Evolutionary conservation across 2,329 filamentous ascomycete species (phyloP).

Genomic region (Fusarium praegraminearum): DNA sequence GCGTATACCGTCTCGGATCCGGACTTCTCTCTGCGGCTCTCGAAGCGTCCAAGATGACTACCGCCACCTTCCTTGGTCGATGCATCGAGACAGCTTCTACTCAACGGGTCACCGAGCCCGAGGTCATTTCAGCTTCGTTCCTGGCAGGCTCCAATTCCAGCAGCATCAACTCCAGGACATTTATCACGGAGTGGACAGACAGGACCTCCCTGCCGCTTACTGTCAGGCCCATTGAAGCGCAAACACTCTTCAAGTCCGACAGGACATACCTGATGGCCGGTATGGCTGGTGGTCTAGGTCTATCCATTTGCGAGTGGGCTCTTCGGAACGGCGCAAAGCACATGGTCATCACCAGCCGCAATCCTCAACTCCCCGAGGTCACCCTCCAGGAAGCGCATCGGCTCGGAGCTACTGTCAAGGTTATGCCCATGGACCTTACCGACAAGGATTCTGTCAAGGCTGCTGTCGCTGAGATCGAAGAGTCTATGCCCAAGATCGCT

Average conservation of each 20-base stretch:
- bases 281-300: constrained; percentile 52
- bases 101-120: background rate
- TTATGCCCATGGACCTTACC: constrained; percentile 10
- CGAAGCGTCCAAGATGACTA: background rate
- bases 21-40: background rate
- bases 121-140: background rate
- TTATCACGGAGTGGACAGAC: background rate
- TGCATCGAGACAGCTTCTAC: background rate
- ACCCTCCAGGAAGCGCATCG: background rate
- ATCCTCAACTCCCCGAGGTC: constrained; percentile 22
- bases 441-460: background rate
- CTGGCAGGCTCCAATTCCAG: background rate
- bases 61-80: background rate
- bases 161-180: background rate
- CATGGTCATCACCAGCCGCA: constrained; percentile 56
- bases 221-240: background rate
- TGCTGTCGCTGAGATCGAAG: constrained; percentile 20
- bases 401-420: constrained; percentile 34
- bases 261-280: constrained; percentile 53
- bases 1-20: background rate
- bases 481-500: constrained; percentile 51
- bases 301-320: constrained; percentile 57
- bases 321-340: constrained; percentile 52
- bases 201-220: background rate
- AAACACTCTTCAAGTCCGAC: constrained; percentile 17